phyloP scores from a whole-genome alignment of 73 alveolate species.

The Durusdinium trenchii region DNA sequence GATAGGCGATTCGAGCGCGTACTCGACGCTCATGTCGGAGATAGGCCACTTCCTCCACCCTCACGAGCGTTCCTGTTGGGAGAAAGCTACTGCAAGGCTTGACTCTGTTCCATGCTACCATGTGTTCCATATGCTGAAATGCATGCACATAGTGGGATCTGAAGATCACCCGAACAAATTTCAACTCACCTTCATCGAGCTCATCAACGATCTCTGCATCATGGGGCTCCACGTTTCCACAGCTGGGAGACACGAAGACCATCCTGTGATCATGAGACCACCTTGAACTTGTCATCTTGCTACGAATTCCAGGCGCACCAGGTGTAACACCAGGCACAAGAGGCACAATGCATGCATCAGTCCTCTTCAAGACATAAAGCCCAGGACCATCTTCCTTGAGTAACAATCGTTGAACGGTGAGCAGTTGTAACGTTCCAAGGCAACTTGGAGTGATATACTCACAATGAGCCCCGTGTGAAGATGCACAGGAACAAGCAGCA shows the following conservation, averaged over 20 bases:
- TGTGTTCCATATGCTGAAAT: no score
- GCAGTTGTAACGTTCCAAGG: no score
- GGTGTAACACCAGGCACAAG: neutral
- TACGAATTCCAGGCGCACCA: neutral
- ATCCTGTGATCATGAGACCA: neutral
- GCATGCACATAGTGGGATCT: no score
- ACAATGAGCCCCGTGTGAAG: no score
- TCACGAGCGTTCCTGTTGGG: neutral
- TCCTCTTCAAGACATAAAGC: slow-evolving; percentile 49
- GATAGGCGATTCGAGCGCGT: slow-evolving; percentile 54
- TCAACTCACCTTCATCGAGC: slow-evolving; percentile 37
- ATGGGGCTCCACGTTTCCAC: slow-evolving; percentile 25
- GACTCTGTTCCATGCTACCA: no score
- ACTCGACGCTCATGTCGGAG: slow-evolving; percentile 9
- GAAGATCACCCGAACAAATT: no score
- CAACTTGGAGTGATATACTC: no score
- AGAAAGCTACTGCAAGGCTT: no score
- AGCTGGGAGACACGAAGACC: slow-evolving; percentile 46
- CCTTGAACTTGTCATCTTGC: neutral
- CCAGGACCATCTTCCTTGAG: slow-evolving; percentile 77
- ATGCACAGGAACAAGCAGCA: no score
- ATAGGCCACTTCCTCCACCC: neutral
- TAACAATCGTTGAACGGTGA: no score
- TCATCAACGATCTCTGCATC: slow-evolving; percentile 53
- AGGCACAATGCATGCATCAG: neutral